Percentiles rank a stretch among this genome's conserved stretches.
Evolutionary conservation across 73 alveolate genomes (phyloP).

Genomic region (Blepharisma stoltei): DNA sequence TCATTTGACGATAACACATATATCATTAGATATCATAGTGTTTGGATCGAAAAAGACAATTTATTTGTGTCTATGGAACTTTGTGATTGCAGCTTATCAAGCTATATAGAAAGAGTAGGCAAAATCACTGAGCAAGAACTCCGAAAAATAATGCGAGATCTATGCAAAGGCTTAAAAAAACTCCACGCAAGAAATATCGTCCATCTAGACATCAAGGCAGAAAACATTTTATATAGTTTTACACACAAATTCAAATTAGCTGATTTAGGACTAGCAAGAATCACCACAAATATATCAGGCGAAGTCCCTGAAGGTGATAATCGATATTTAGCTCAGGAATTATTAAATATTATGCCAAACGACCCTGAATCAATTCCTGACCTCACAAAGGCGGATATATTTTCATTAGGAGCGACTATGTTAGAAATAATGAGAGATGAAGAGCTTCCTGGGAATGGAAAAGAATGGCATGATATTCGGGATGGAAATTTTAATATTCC

Average conservation of each 20-base stretch:
- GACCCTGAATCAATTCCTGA: constrained; percentile 43
- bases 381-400: constrained; percentile 50
- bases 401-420: constrained; percentile 52
- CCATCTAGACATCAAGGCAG: constrained; percentile 96
- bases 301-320: constrained; percentile 81
- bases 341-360: constrained; percentile 33
- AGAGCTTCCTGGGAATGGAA: constrained; percentile 38
- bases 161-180: constrained; percentile 73
- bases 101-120: constrained; percentile 32
- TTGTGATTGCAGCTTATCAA: constrained; percentile 51
- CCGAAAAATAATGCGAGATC: constrained; percentile 59
- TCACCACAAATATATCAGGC: constrained; percentile 45
- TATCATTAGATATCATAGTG: constrained; percentile 71
- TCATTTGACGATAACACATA: constrained; percentile 64
- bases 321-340: constrained; percentile 75
- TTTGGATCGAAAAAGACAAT: constrained; percentile 71
- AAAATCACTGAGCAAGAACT: constrained; percentile 42
- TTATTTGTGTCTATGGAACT: constrained; percentile 72
- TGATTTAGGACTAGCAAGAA: constrained; percentile 87
- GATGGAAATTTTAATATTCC: constrained; percentile 37
- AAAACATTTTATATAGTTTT: constrained; percentile 74
- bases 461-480: constrained; percentile 51
- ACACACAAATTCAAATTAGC: constrained; percentile 84
- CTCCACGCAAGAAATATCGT: constrained; percentile 88
- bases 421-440: constrained; percentile 46